phyloP scores from a whole-genome alignment of 2,329 filamentous ascomycete species.

The Penicillium sp. region DNA sequence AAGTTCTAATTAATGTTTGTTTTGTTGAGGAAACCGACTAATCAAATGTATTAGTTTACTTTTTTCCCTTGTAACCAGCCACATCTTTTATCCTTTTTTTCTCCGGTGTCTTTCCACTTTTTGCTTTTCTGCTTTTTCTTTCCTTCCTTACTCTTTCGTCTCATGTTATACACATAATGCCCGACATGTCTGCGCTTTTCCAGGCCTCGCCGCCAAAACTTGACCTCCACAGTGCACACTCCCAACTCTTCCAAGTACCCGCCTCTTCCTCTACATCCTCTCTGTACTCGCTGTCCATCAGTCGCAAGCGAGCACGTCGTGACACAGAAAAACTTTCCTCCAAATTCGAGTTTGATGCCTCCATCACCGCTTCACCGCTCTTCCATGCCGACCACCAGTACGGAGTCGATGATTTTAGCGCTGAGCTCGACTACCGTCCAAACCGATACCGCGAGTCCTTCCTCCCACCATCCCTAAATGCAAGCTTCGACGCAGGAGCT shows the following conservation, averaged over 20 bases:
- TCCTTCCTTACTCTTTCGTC: background rate
- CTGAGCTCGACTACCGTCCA: conserved; percentile 43
- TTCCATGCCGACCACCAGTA: conserved; percentile 33
- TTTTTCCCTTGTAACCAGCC: background rate
- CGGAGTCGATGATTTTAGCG: conserved; percentile 24
- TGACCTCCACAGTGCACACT: conserved; percentile 39
- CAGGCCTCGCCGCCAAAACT: conserved; percentile 40
- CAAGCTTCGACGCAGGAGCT: conserved; percentile 25
- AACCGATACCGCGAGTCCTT: conserved; percentile 41
- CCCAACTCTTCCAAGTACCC: conserved; percentile 39
- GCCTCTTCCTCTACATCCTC: conserved; percentile 38
- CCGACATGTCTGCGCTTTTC: conserved; percentile 36
- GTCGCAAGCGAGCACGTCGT: conserved; percentile 35
- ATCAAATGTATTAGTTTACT: background rate
- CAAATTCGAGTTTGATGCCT: conserved; percentile 21
- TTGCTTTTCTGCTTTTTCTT: background rate
- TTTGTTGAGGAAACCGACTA: background rate
- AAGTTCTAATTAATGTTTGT: background rate
- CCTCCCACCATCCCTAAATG: conserved; percentile 27
- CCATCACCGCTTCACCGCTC: conserved; percentile 35
- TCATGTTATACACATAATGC: conserved; percentile 12
- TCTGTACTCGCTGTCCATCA: conserved; percentile 36
- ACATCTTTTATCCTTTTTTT: background rate
- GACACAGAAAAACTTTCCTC: conserved; percentile 26
- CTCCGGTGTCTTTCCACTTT: background rate